Base-by-base conservation (phyloP, 176 grass and related monocot genomes). In the Triticum timopheevii region DNA sequence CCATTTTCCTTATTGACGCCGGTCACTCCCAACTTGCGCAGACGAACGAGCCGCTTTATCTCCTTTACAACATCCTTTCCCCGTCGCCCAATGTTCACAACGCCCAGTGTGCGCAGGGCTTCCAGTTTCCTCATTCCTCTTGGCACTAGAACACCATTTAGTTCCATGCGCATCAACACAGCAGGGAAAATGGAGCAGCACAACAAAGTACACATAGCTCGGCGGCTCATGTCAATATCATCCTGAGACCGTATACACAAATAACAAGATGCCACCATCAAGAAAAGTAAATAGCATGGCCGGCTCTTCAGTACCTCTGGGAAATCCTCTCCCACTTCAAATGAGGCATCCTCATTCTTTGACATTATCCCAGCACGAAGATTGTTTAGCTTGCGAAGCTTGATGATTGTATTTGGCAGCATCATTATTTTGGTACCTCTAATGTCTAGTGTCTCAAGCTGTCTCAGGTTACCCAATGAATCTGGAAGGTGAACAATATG, bases 151-250 rank as follows among this genome's bases (percentile, higher is more conserved):
- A 65, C 25, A 31, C 63, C 63, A 30, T 5, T 0, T 3, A 1
- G 0, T 0, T 65, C 22, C 1, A 65, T 0, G 24, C 24, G 3
- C 63, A 13, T 65, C 4, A 0, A 0, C 0, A 2, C 0, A 4
- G 3, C 3, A 28, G 63, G 63, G 3, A 65, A 1, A 0, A 27
- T 56, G 1, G 9, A 0, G 11, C 19, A 61, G 11, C 76, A 61
- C 0, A 3, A 0, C 0, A 0, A 0, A 23, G 10, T 61, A 17
- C 33, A 56, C 2, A 4, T 5, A n/a, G 7, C 49, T 8, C 1
- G 50, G 17, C 2, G 17, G 17, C n/a, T 36, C 19, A 39, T 0
- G 45, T 8, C 1, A 42, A 0, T 9, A 2, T 42, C 69, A 8
- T 0, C 10, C 0, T 10, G 10, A 42, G 1, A 10, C 39, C 10